These are phyloP conservation scores for Ganoderma multipileum DNA, from an alignment of 1,284 basidiomycete species.

Conservation along the genomic window DNA sequence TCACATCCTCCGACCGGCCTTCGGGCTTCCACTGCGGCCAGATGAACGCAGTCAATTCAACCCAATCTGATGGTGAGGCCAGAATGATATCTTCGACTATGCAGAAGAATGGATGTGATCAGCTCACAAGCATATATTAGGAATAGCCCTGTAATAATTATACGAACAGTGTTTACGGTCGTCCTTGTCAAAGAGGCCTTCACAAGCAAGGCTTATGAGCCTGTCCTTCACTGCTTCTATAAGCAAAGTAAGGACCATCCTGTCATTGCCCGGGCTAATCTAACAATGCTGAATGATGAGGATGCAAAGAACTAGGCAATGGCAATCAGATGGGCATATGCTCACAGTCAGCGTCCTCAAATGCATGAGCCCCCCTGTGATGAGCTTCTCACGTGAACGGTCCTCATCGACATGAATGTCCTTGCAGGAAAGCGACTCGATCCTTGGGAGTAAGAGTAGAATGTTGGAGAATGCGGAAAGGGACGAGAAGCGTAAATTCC, in stretches of 20 bases:
- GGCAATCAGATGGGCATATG: not conserved
- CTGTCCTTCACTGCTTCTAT: no score
- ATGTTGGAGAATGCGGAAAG: not conserved
- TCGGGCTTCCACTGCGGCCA: not conserved
- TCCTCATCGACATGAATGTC: fast-evolving
- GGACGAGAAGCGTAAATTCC: not conserved
- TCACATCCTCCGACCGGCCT: no score
- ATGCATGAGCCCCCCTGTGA: not conserved
- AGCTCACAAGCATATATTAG: not conserved
- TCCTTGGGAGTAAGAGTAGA: not conserved
- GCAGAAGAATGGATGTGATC: not conserved
- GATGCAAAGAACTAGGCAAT: not conserved
- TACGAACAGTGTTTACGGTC: not conserved
- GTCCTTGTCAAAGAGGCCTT: no score
- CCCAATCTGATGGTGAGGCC: not conserved
- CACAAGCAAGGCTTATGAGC: no score
- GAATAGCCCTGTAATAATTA: no score
- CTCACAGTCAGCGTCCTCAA: not conserved
- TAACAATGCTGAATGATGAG: not conserved
- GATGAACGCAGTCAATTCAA: not conserved
- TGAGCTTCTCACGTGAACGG: not conserved
- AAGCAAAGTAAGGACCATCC: no score
- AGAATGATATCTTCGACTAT: not conserved
- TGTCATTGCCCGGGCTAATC: no score
- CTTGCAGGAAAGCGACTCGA: not conserved